phyloP scores from a whole-genome alignment of 305 asterid genomes.

The Euphrasia arctica region DNA sequence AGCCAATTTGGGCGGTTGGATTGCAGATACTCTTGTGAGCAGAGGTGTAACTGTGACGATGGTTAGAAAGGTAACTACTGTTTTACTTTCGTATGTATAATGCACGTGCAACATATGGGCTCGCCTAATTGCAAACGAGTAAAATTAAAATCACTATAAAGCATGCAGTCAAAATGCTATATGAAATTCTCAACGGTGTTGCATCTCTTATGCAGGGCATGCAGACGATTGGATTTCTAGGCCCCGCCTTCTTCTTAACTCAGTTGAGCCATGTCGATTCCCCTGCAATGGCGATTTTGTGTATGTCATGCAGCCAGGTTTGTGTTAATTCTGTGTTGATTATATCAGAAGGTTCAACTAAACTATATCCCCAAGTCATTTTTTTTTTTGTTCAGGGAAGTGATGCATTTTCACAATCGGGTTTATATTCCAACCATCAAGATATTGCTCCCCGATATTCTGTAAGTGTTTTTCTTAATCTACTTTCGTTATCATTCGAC shows the following conservation, averaged over 20 bases:
- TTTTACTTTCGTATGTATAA: too few relatives aligned
- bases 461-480: slow-evolving; percentile 41
- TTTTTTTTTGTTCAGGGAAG: slow-evolving; percentile 49
- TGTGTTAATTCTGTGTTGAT: slow-evolving; percentile 21
- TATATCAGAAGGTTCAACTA: background rate
- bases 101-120: too few relatives aligned
- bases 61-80: slow-evolving; percentile 56
- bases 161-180: slow-evolving; percentile 11
- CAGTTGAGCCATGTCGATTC: slow-evolving; percentile 63
- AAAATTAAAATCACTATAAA: slow-evolving; percentile 3
- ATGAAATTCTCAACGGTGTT: slow-evolving; percentile 3
- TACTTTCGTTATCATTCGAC: background rate
- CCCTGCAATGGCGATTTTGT: slow-evolving; percentile 83
- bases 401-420: slow-evolving; percentile 94
- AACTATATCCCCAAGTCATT: slow-evolving; percentile 15
- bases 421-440: slow-evolving; percentile 86
- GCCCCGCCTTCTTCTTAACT: slow-evolving; percentile 63
- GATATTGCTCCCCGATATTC: slow-evolving; percentile 94
- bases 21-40: slow-evolving; percentile 85
- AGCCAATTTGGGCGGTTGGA: slow-evolving; percentile 91
- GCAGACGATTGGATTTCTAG: too few relatives aligned
- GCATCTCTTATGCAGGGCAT: slow-evolving; percentile 43
- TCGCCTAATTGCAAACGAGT: too few relatives aligned
- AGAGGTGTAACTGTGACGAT: slow-evolving; percentile 72
- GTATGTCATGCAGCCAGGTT: slow-evolving; percentile 97